Base-by-base conservation (phyloP, 768 basidiomycete species). In the Tulasnella sp. region DNA sequence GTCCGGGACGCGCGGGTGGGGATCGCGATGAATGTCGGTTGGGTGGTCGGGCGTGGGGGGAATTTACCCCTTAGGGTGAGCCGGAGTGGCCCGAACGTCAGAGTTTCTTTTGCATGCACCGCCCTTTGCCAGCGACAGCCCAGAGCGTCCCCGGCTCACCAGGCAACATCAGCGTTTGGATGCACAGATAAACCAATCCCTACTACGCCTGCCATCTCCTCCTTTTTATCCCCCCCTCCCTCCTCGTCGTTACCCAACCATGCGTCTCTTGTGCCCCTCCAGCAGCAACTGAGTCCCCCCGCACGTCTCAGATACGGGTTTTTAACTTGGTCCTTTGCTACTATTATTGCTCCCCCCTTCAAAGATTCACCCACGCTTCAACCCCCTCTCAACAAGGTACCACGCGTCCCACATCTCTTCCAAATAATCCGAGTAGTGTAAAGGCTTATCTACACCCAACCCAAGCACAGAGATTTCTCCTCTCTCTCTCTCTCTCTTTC, bases 81-180 rank as follows among this genome's bases (percentile, higher is more conserved):
- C 62, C 62, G 62, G 62, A 68, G 62, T 68, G 62, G 62, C 27
- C 62, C 62, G 62, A 68, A 34, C 31, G 62, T n/a, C n/a, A n/a
- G 62, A 68, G 62, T 68, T 68, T 68, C 62, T 68, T 68, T 68
- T n/a, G n/a, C n/a, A n/a, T n/a, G 62, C 62, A 68, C 62, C 62
- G 62, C 62, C 52, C n/a, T n/a, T 52, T 52, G 52, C 52, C 52
- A 68, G 16, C 62, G 9, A 68, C 44, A 68, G 62, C 62, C 62
- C 62, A 68, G 62, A 68, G 62, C 62, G 62, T 34, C 62, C 62
- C 16, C 62, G 27, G 62, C 62, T 68, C 62, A 68, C 62, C 52
- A 52, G 52, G 52, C 52, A 52, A 52, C 52, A 52, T 52, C 52
- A 52, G n/a, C 44, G 44, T 44, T 18, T 52, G 4, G n/a, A 24